Evolutionary conservation across 148 eudicot species (phyloP), one percentile per base, ranked within the genome.

Genomic region (Oxyria digyna): DNA sequence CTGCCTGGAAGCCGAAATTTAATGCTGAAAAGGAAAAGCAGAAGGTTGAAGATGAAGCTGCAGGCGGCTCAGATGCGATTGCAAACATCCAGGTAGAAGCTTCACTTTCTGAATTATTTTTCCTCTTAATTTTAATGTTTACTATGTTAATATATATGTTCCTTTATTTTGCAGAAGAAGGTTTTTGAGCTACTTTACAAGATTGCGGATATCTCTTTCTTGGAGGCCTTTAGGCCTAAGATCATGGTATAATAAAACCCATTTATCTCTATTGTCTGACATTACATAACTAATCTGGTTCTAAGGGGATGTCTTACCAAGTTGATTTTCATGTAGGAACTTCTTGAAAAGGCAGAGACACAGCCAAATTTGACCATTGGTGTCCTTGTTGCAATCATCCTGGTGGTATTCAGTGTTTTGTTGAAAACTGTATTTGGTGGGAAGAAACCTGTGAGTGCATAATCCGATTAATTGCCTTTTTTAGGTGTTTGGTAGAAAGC

Each of bases 291-390:
- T 59, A 59, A 67, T 67, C 5, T 12, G 4, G n/a, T n/a, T n/a
- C n/a, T n/a, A 1, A 46, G 54, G 4, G 52, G 33, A 68, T 40
- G 41, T 45, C 32, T 67, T 23, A 67, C 48, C 11, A 21, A 45
- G 21, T 45, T 4, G 29, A 3, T 26, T 7, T 4, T 29, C 7
- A 37, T 74, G 68, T 78, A 94, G 98, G 97, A 84, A 33, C 76
- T 90, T 59, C 77, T 94, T 70, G 96, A 85, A 77, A 85, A 93
- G 79, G 98, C 92, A n/a, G 98, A 93, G 82, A 79, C 84, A 40
- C 91, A 94, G 66, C 85, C 98, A 24, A 88, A 83, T 66, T 54
- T 90, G 68, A 83, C 92, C 17, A 72, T 90, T 64, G 98, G 96
- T 8, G 73, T 75, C 73, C 66, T 94, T 12, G 79, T 78, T 49